Evolutionary conservation across 1,284 basidiomycete genomes (phyloP), one percentile per base, ranked within the genome.

Genomic region (Mycosarcoma maydis): DNA sequence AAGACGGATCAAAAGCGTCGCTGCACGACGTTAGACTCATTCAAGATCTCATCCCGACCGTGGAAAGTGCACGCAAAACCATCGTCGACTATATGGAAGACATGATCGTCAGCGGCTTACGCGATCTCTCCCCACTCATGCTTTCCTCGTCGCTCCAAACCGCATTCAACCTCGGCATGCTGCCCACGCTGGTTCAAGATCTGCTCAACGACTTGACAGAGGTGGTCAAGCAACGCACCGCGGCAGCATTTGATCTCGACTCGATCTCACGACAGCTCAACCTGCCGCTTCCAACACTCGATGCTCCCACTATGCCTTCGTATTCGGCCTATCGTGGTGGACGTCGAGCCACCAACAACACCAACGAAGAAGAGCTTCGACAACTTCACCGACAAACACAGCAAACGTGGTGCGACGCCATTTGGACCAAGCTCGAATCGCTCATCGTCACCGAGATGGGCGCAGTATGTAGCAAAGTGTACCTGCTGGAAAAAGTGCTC

Each of bases 81-180:
- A 61, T 76, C 11, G 59, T 67, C 9, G 67, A 73, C 32, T 59
- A 56, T n/a, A 77, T 77, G 76, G 76, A 77, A 46, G 72, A 75
- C 42, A 75, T 76, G 69, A 60, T 77, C 27, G 74, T 77, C 2
- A 47, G 58, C 16, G 76, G 74, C 6, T 58, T 77, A 2, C 64
- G 72, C 14, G 76, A 77, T 32, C 56, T 76, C 3, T 64, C 59
- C 8, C 52, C 71, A 0, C 38, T 92, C 1, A 84, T 95, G 22
- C 86, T 98, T 1, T 91, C 92, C 0, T 92, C 92, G 3, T 92
- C 92, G 0, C 86, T 98, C 8, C 95, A 98, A 85, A 96, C 93
- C 0, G 93, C 94, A 3, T 91, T 92, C 83, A 97, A 97, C 80
- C 87, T 98, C 7, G 86, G 90, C 22, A 88, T 92, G 7, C 85